Base-by-base conservation (phyloP, 2,329 filamentous ascomycete species). In the Septoria linicola region DNA sequence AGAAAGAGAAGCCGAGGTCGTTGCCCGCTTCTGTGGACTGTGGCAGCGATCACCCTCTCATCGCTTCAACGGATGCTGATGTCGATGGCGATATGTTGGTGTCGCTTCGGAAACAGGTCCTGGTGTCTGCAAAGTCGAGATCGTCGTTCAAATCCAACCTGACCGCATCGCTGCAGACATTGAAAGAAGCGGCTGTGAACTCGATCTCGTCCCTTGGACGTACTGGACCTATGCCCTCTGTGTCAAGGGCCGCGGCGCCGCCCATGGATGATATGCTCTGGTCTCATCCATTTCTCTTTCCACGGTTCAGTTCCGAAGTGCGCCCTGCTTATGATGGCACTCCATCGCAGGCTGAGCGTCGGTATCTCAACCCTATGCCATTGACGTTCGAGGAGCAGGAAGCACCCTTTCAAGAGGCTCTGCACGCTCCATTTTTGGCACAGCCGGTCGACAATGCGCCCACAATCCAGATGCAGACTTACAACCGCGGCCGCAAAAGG, bases 391-490 rank as follows among this genome's bases (percentile, higher is more conserved):
- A 70, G 49, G 67, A 70, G 54, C 66, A 67, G 57, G 68, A 70
- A 50, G 61, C 66, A 36, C 67, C 65, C 1, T 70, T 65, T 54
- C 66, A 68, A 37, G 61, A 64, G 39, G 66, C 68, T 7, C 58
- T 71, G 13, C 68, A 69, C 47, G 64, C 66, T 32, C 61, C 65
- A 8, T 67, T 63, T 51, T 55, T 68, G 10, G 55, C 59, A 3
- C 57, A 68, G 31, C 54, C 61, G 32, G 57, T 60, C 42, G 65
- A 68, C 25, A 73, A 75, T 39, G 73, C 75, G 1, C 76, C 79
- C 3, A 81, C 80, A 50, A 81, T 84, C 53, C 81, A 83, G 61
- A 77, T 84, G 75, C 80, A 83, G 63, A 83, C 81, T 3, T 84
- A 84, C 63, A 72, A 73, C 47, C 49, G 51, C 20, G 48, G 58